Evolutionary conservation across 1,284 basidiomycete genomes (phyloP).

Genomic region (Leccinum pachyderme): DNA sequence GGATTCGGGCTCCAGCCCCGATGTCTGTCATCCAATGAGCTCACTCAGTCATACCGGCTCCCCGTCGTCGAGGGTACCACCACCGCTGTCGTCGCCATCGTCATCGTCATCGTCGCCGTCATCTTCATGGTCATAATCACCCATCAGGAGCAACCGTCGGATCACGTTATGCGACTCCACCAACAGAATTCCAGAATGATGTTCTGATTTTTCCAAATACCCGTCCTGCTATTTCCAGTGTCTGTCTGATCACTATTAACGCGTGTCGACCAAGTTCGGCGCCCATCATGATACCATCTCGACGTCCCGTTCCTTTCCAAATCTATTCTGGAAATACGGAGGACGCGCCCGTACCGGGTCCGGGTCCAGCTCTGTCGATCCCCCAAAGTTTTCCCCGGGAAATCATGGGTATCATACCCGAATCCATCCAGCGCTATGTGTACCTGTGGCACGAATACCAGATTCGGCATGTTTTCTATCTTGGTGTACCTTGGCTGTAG

Average conservation of each 20-base stretch:
- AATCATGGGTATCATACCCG: not conserved
- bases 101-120: not conserved
- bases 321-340: not conserved
- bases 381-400: not conserved
- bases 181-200: not conserved
- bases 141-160: not conserved
- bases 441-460: not conserved
- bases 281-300: not conserved
- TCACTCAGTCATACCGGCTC: not conserved
- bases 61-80: not conserved
- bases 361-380: not conserved
- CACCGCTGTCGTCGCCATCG: not conserved
- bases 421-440: not conserved
- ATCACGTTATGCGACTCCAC: not conserved
- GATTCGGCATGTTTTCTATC: not conserved
- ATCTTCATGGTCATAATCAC: not conserved
- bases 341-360: not conserved
- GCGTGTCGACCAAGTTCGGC: not conserved
- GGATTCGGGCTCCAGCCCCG: not conserved
- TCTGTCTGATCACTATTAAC: not conserved
- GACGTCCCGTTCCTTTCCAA: not conserved
- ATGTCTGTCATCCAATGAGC: not conserved
- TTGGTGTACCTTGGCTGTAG: not conserved
- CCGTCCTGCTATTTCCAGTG: not conserved
- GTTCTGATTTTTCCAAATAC: not conserved